These are phyloP conservation scores for Boletellus sp. DNA, from an alignment of 768 basidiomycete species.

Conservation along the genomic window DNA sequence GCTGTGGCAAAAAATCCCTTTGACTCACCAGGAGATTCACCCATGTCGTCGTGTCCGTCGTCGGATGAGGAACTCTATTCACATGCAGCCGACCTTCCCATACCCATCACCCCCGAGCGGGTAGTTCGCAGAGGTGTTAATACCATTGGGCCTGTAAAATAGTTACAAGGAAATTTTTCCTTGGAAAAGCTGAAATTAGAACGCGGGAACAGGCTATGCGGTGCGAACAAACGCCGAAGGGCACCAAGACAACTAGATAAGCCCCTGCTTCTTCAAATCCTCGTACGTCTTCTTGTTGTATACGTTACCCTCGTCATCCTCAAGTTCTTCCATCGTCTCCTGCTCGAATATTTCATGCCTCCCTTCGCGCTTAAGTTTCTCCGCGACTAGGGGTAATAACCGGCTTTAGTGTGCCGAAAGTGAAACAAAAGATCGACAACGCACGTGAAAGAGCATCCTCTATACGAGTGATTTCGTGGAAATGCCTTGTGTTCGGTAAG, in stretches of 20 bases:
- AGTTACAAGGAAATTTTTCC: background rate
- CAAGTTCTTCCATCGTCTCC: slow-evolving; percentile 96
- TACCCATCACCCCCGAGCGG: slow-evolving; percentile 53
- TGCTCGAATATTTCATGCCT: slow-evolving; percentile 88
- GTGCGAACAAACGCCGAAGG: slow-evolving; percentile 2
- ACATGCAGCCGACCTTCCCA: slow-evolving; percentile 65
- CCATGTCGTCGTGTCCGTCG: slow-evolving; percentile 71
- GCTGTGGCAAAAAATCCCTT: slow-evolving; percentile 69
- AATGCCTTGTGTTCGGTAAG: slow-evolving; percentile 97
- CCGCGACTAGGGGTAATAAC: slow-evolving; percentile 63
- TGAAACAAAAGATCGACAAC: slow-evolving; percentile 31
- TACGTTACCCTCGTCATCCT: slow-evolving; percentile 98
- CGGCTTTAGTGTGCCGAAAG: background rate
- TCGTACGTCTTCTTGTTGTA: slow-evolving; percentile 98
- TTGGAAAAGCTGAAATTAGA: background rate
- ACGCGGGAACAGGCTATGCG: slow-evolving; percentile 1
- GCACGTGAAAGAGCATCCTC: slow-evolving; percentile 91
- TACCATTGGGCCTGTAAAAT: slow-evolving; percentile 8
- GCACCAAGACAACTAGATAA: slow-evolving; percentile 50
- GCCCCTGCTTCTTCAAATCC: slow-evolving; percentile 92
- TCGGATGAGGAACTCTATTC: slow-evolving; percentile 84
- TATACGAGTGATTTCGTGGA: slow-evolving; percentile 97
- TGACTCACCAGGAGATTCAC: slow-evolving; percentile 62
- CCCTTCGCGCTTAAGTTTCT: slow-evolving; percentile 97
- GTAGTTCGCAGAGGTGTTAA: slow-evolving; percentile 3